Percentiles rank a stretch among this genome's conserved stretches.
phyloP scores from a whole-genome alignment of 768 basidiomycete genomes.

The Tephrocybe sp. region DNA sequence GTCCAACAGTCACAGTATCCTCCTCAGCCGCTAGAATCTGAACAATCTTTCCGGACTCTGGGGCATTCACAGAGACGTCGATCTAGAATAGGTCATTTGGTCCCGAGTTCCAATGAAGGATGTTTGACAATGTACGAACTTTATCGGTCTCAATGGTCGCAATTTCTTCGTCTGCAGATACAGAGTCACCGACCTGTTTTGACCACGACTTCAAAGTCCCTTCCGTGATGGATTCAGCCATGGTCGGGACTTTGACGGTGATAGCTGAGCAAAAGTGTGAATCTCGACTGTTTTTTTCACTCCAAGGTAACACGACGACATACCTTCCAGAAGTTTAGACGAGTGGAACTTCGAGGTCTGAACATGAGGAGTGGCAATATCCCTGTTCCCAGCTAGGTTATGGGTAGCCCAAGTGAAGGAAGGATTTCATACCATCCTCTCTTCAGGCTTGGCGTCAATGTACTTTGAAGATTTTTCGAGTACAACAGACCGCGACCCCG shows the following conservation, averaged over 20 bases:
- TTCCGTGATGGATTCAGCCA: conserved; percentile 98
- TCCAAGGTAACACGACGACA: conserved; percentile 17
- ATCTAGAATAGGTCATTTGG: conserved; percentile 67
- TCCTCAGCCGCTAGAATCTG: conserved; percentile 89
- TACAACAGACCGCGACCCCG: conserved; percentile 53
- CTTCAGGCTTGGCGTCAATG: conserved; percentile 32
- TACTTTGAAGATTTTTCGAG: conserved; percentile 30
- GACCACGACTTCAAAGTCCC: conserved; percentile 94
- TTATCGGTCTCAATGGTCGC: conserved; percentile 99
- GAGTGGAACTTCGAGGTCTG: conserved; percentile 67
- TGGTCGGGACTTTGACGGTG: conserved; percentile 92
- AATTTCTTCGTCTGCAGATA: conserved; percentile 91
- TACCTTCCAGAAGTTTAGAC: conserved; percentile 68
- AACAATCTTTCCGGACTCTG: conserved; percentile 81
- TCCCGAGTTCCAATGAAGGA: conserved; percentile 5
- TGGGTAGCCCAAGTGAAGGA: conserved; percentile 9
- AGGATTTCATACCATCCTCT: conserved; percentile 43
- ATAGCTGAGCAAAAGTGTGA: conserved; percentile 48
- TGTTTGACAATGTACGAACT: conserved; percentile 41
- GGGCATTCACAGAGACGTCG: conserved; percentile 95
- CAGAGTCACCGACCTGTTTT: conserved; percentile 89
- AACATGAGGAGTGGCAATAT: conserved; percentile 42
- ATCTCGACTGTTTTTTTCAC: neutral
- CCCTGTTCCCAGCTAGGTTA: conserved; percentile 32
- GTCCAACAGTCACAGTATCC: conserved; percentile 90